Conservation (phyloP, 169 alveolate species). For the Babesia ovata region DNA sequence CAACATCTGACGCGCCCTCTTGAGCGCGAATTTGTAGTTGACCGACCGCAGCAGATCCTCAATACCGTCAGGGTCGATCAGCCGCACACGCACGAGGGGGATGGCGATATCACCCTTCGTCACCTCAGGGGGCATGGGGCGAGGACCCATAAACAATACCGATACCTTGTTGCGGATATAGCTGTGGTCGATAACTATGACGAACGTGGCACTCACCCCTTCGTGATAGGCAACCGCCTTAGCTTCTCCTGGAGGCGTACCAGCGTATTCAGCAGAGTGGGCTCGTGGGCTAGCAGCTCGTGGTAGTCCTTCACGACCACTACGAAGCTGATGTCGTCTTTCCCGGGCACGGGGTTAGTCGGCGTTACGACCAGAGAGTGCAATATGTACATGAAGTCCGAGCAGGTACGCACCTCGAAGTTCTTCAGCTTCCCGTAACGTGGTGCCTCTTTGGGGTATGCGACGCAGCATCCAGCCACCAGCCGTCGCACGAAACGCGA, state of each 20-base stretch:
- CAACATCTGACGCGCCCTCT: background rate
- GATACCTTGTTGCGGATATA: conserved; percentile 10
- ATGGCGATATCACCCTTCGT: conserved; percentile 10
- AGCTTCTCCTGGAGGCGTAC: conserved; percentile 39
- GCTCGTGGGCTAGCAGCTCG: conserved; percentile 42
- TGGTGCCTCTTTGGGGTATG: conserved; percentile 10
- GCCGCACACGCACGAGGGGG: conserved; percentile 15
- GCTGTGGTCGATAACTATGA: background rate
- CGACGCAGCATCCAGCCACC: background rate
- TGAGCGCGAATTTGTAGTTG: background rate
- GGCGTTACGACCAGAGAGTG: background rate
- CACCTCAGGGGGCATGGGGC: conserved; percentile 43
- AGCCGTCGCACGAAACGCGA: conserved; percentile 13
- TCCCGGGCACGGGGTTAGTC: background rate
- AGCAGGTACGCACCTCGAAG: conserved; percentile 1
- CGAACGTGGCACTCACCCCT: background rate
- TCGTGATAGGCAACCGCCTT: background rate
- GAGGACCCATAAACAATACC: conserved; percentile 35
- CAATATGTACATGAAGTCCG: conserved; percentile 3
- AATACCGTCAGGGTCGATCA: background rate
- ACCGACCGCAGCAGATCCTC: background rate
- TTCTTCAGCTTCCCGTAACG: conserved; percentile 3
- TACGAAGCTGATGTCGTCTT: background rate
- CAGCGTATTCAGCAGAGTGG: conserved; percentile 26
- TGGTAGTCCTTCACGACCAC: conserved; percentile 44